Conservation (phyloP, 2,329 filamentous ascomycete species). For the Fusarium scirpi region DNA sequence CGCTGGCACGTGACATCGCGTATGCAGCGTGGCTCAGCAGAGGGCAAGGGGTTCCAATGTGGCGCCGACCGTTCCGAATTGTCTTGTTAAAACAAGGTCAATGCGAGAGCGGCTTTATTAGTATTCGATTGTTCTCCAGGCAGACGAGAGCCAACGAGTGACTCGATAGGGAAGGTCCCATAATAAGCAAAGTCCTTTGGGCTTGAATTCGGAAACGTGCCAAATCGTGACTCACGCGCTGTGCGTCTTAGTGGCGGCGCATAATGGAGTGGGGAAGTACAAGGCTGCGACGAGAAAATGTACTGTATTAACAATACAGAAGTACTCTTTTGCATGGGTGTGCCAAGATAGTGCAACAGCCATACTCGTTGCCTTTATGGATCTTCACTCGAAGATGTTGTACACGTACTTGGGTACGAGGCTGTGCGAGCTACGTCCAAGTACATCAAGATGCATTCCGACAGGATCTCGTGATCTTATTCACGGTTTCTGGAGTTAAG, state of each 20-base stretch:
- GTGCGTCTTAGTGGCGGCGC: conserved; percentile 39
- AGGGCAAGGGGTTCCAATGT: conserved; percentile 20
- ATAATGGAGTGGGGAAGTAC: conserved; percentile 36
- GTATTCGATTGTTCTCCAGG: conserved; percentile 43
- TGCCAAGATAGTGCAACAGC: not conserved
- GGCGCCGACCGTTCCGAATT: conserved; percentile 42
- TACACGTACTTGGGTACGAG: conserved; percentile 19
- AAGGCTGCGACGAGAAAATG: conserved; percentile 46
- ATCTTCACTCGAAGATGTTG: conserved; percentile 37
- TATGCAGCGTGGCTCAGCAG: conserved; percentile 41
- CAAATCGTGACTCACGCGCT: conserved; percentile 44
- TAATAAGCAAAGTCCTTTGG: conserved; percentile 35
- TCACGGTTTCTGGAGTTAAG: conserved; percentile 34
- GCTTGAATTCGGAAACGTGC: conserved; percentile 20
- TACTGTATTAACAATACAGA: conserved; percentile 38
- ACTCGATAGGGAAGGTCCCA: conserved; percentile 40
- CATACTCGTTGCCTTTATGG: conserved; percentile 11
- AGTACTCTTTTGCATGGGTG: conserved; percentile 7
- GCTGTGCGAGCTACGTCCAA: conserved; percentile 29
- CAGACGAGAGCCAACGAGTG: conserved; percentile 35
- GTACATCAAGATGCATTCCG: conserved; percentile 13
- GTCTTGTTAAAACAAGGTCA: conserved; percentile 16
- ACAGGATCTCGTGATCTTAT: conserved; percentile 40
- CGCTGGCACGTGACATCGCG: conserved; percentile 46
- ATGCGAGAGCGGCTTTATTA: conserved; percentile 43